A percentile compares a stretch with the other conserved stretches of the same genome.
phyloP scores from a whole-genome alignment of 2,329 filamentous ascomycete genomes.

The Stagonosporopsis rhizophila region DNA sequence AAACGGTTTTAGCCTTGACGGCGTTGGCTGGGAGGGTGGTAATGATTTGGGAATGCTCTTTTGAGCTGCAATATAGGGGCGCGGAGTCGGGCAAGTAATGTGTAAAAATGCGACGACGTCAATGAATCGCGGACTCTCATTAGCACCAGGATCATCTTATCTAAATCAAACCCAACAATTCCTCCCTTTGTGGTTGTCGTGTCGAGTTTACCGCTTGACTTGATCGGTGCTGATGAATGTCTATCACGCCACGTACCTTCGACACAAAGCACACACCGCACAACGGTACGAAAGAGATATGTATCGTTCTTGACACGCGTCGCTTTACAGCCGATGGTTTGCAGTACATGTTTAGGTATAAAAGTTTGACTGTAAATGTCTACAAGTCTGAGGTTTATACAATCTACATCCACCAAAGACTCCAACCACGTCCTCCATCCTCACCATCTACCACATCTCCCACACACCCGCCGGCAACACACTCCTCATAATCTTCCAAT shows the following conservation, averaged over 20 bases:
- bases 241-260: no score
- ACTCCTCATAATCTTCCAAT: slow-evolving; percentile 91
- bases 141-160: neutral
- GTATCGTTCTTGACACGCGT: no score
- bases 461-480: slow-evolving; percentile 81
- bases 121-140: neutral
- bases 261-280: no score
- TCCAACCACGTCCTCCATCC: neutral
- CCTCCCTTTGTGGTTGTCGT: no score
- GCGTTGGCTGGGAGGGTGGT: slow-evolving; percentile 33
- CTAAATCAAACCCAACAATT: no score
- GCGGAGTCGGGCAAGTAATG: neutral
- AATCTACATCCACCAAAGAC: neutral
- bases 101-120: neutral
- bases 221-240: no score
- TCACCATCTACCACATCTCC: slow-evolving; percentile 76
- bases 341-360: no score
- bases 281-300: no score
- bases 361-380: neutral
- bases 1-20: slow-evolving; percentile 42
- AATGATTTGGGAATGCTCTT: slow-evolving; percentile 42
- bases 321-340: no score
- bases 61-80: slow-evolving; percentile 5
- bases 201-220: no score
- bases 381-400: neutral